Base-by-base conservation (phyloP, 495 filamentous ascomycete genomes). In the Echria macrotheca region DNA sequence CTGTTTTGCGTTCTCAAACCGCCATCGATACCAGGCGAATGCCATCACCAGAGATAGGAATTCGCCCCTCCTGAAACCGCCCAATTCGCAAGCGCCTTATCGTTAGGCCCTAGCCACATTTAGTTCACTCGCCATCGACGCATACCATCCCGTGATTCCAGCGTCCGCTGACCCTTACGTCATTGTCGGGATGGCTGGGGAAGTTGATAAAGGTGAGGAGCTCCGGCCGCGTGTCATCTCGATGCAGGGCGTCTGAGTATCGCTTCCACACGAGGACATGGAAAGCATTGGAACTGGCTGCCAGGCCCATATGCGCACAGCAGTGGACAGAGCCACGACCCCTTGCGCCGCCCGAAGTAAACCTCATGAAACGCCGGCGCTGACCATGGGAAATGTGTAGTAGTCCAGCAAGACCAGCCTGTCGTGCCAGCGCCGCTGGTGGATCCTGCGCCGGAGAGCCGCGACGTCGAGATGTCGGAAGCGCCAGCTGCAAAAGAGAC, bases 121-220 rank as follows among this genome's bases (percentile, higher is more conserved):
- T n/a, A n/a, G n/a, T n/a, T n/a, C n/a, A n/a, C n/a, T n/a, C n/a
- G n/a, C n/a, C n/a, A n/a, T n/a, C n/a, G 5, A 14, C 35, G n/a
- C 35, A 2, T 18, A 37, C 35, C 14, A 6, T 18, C 35, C 17
- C 14, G 15, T 37, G 8, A n/a, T 8, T 3, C 15, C n/a, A 2
- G 15, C n/a, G 6, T 15, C 10, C 10, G 3, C 35, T 45, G 14
- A 33, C 48, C 11, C 60, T 64, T 70, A 73, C 70, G 71, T 70
- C 70, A 73, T 74, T 59, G 63, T 62, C 48, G 65, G 41, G 51
- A 69, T 54, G 58, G 56, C 63, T 55, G 57, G 61, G 45, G 57
- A 65, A 56, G 57, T 62, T 45, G 61, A 68, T 36, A 67, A 73
- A 70, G 69, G 71, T 74, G 63, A 59, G 63, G 42, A 32, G 22